Base-by-base conservation (phyloP, 805 yeast genomes). In the Zygosaccharomyces siamensis region DNA sequence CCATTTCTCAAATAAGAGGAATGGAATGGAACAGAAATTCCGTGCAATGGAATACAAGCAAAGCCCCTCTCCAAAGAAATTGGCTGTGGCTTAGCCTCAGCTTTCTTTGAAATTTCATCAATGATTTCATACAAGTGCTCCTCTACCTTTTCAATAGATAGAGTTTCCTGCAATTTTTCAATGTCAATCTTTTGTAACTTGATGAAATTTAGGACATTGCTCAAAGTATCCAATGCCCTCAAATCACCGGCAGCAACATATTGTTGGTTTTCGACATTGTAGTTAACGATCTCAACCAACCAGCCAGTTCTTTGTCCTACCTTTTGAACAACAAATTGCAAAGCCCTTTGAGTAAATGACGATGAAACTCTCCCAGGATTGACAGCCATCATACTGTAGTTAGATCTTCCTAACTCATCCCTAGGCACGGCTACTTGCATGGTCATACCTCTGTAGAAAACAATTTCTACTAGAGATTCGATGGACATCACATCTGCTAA, bases 341-440 rank as follows among this genome's bases (percentile, higher is more conserved):
- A 79, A 36, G 97, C 97, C 54, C 93, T 85, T 70, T 93, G 98
- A 64, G 80, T 79, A 77, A 93, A 93, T 12, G 96, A 86, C 48
- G 86, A 73, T 48, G 86, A 81, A 54, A 93, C 85, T 73, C 99
- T 84, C 54, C 95, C 79, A 64, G 99, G 99, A 75, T 95, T 93
- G 50, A 92, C 90, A 46, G 99, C 99, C 76, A 89, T 81, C 99
- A 93, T 93, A 78, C 98, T 98, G 66, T 93, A 93, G 77, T 93
- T 93, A 51, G 99, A 93, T 74, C 98, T 86, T 43, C 99, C 99
- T 45, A 72, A 68, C 48, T 83, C 80, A 72, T 93, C 99, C 76
- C 99, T 86, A 68, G 98, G 98, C 58, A 93, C 99, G 42, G 99
- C 99, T 57, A 93, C 99, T 77, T 93, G 99, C 99, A 93, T 93